Evolutionary conservation across 2,329 filamentous ascomycete genomes (phyloP).

Genomic region (Colletotrichum noveboracense): DNA sequence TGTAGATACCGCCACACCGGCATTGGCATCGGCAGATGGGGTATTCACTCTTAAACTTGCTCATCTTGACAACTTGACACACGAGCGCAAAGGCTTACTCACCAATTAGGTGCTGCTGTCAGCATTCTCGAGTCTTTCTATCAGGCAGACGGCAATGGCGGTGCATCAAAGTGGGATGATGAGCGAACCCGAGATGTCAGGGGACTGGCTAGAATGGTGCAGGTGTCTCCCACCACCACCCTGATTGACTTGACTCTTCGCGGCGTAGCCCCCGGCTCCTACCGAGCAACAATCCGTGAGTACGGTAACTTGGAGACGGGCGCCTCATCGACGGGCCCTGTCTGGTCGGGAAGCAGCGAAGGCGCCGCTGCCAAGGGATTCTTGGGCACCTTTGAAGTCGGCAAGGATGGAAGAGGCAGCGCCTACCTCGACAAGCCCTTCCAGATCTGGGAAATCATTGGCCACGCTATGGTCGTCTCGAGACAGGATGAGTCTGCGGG

Average conservation of each 20-base stretch:
- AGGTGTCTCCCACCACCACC: constrained; percentile 79
- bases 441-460: constrained; percentile 95
- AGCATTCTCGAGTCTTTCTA: constrained; percentile 89
- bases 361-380: constrained; percentile 52
- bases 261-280: constrained; percentile 80
- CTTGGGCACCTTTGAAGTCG: constrained; percentile 79
- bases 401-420: constrained; percentile 75
- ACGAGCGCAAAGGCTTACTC: constrained; percentile 2
- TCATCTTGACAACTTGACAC: not conserved
- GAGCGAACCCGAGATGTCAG: constrained; percentile 66
- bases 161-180: constrained; percentile 36
- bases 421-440: constrained; percentile 83
- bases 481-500: constrained; percentile 62
- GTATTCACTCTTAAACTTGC: not conserved
- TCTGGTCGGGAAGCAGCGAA: constrained; percentile 68
- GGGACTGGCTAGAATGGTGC: constrained; percentile 91
- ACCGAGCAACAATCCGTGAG: constrained; percentile 84
- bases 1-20: not conserved
- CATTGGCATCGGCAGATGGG: not conserved
- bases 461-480: constrained; percentile 87
- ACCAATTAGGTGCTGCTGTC: constrained; percentile 73
- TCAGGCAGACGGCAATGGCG: constrained; percentile 51
- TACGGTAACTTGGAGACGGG: constrained; percentile 87
- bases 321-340: constrained; percentile 78
- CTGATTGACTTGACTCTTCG: constrained; percentile 87